Evolutionary conservation across 768 basidiomycete species (phyloP), one percentile per base, ranked within the genome.

Genomic region (Cystofilobasidium bisporidii): DNA sequence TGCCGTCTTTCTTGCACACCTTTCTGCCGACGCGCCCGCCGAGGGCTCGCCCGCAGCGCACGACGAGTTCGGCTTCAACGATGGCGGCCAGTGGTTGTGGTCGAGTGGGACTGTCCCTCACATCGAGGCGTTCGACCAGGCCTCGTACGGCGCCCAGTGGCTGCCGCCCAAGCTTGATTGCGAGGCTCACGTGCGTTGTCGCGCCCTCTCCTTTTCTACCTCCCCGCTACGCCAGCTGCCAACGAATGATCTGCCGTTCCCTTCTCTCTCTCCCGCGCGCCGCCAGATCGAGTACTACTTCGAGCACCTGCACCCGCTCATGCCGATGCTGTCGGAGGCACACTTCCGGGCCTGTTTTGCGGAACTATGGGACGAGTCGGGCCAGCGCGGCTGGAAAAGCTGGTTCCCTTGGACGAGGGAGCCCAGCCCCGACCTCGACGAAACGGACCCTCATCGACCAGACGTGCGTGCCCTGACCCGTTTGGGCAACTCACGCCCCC

Each of bases 201-300:
- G n/a, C n/a, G n/a, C n/a, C n/a, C n/a, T n/a, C n/a, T n/a, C n/a
- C n/a, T n/a, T n/a, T n/a, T n/a, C n/a, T n/a, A n/a, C n/a, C n/a
- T n/a, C n/a, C n/a, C n/a, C n/a, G n/a, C n/a, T n/a, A n/a, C n/a
- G n/a, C n/a, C n/a, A n/a, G n/a, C n/a, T n/a, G n/a, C n/a, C n/a
- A n/a, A n/a, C n/a, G n/a, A n/a, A n/a, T n/a, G n/a, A n/a, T n/a
- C n/a, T n/a, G n/a, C n/a, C n/a, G n/a, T n/a, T n/a, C n/a, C n/a
- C n/a, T n/a, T n/a, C 20, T 47, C 20, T 9, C 45, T 47, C 17
- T 22, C 22, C 22, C 22, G 20, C 20, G 45, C 47, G 2, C 6
- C 28, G 28, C 5, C 63, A 64, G 63, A 57, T 64, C 55, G 33
- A 64, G 17, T 53, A 57, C 55, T 64, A 30, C 63, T 64, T 64